Evolutionary conservation across 1,139 yeast species (phyloP), one percentile per base, ranked within the genome.

Genomic region (Magnusiomyces magnusii): DNA sequence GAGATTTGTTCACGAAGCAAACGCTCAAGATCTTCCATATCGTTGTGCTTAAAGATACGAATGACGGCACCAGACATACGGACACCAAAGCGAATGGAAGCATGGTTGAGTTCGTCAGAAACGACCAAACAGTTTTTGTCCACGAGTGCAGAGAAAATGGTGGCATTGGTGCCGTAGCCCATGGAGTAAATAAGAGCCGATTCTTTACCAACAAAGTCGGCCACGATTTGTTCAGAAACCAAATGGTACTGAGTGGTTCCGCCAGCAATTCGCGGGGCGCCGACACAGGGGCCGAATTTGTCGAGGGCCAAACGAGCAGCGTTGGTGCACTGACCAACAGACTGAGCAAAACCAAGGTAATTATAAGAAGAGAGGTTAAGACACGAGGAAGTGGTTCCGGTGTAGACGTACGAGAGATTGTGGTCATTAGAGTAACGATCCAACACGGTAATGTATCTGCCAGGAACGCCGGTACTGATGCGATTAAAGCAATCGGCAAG

Each of bases 141-240:
- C 54, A 90, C 88, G 61, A 93, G 76, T 2, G 95, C 83, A 31
- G 92, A 80, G 70, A 95, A 93, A 59, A 93, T 77, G 67, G 86
- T 86, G n/a, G 97, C 96, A 71, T 93, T 93, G 15, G 99, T 93
- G 66, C 96, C 95, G 71, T 91, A 93, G 60, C 99, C 99, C 86
- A 91, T 95, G 56, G 95, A 86, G 64, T 89, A 89, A 52, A 93
- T 75, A 67, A 91, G 76, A 2, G 97, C 83, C 65, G 89, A 95
- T 65, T 92, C 97, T 73, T 90, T 90, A 47, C 97, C 98, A 41
- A 93, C 84, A 71, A 92, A 93, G 51, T 84, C 80, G 41, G 99
- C 96, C 63, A 91, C 80, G 36, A 86, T 80, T 61, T 73, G 72
- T 76, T 93, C 99, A 62, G 96, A 86, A 63, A 83, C 80, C 49